Evolutionary conservation across 1,284 basidiomycete species (phyloP).

Genomic region (Neotropicomus parvogracilis): DNA sequence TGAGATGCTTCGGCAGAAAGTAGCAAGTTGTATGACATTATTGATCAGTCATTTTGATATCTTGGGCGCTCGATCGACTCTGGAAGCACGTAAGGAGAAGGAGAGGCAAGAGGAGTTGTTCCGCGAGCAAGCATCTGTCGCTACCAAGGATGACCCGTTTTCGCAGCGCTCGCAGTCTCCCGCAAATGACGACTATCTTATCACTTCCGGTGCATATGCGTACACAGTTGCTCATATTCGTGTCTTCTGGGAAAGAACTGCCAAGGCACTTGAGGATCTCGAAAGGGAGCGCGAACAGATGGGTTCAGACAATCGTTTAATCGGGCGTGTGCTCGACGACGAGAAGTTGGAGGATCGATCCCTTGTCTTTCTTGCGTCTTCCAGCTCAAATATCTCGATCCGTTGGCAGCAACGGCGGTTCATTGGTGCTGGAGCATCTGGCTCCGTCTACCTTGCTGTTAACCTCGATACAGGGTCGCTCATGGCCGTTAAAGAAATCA

Average conservation of each 20-base stretch:
- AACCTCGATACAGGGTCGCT: conserved; percentile 95
- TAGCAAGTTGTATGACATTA: conserved; percentile 94
- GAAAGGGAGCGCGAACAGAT: conserved; percentile 61
- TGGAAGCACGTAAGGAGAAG: conserved; percentile 87
- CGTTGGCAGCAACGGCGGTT: conserved; percentile 99
- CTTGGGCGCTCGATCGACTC: conserved; percentile 84
- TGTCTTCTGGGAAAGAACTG: conserved; percentile 69
- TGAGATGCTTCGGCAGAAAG: conserved; percentile 84
- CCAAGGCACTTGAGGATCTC: conserved; percentile 56
- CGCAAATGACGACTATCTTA: conserved; percentile 36
- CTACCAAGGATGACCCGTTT: conserved; percentile 49
- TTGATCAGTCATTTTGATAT: conserved; percentile 98
- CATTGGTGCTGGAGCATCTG: conserved; percentile 96
- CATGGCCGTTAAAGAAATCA: conserved; percentile 99
- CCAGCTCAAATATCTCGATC: conserved; percentile 92
- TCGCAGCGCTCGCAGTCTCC: conserved; percentile 36
- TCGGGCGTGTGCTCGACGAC: conserved; percentile 89
- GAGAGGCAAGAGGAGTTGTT: conserved; percentile 76
- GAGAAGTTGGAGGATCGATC: conserved; percentile 90
- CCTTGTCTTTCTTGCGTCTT: conserved; percentile 87
- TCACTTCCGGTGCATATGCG: conserved; percentile 36
- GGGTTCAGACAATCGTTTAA: conserved; percentile 66
- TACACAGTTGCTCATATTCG: conserved; percentile 65
- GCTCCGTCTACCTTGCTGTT: conserved; percentile 96
- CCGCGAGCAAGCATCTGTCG: conserved; percentile 55